Conservation (phyloP, 2,329 filamentous ascomycete genomes). For the Alternaria consortialis region DNA sequence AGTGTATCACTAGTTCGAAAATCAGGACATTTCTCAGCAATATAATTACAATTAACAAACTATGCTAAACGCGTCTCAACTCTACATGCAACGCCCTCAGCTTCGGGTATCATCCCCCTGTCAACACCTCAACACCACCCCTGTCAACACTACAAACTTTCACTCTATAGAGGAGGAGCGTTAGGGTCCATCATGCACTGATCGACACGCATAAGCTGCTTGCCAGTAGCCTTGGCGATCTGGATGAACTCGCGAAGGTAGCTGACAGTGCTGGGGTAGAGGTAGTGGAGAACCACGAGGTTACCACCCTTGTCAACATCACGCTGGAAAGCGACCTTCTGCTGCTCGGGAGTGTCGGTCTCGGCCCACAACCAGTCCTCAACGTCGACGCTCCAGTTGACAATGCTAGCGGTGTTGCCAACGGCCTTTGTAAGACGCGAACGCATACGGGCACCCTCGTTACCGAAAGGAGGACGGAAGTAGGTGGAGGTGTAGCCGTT, state of each 20-base stretch:
- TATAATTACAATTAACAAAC: neutral
- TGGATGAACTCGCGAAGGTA: constrained; percentile 72
- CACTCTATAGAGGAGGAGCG: constrained; percentile 53
- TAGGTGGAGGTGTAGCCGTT: constrained; percentile 57
- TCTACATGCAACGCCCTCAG: neutral
- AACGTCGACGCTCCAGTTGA: constrained; percentile 75
- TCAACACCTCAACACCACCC: neutral
- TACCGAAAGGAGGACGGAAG: constrained; percentile 76
- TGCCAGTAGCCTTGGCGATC: constrained; percentile 69
- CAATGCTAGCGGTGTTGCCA: constrained; percentile 62
- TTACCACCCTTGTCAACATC: constrained; percentile 70
- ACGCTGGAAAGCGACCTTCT: constrained; percentile 70
- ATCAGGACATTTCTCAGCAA: neutral
- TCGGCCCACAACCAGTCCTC: constrained; percentile 76
- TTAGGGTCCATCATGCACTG: constrained; percentile 71
- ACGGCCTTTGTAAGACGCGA: constrained; percentile 64
- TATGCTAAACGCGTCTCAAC: neutral
- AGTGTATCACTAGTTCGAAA: too few species aligned
- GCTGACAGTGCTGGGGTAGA: constrained; percentile 69
- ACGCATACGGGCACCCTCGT: constrained; percentile 71
- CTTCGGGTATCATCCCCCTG: neutral
- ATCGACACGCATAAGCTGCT: constrained; percentile 72
- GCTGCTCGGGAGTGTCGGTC: constrained; percentile 69
- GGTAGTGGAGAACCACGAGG: constrained; percentile 74
- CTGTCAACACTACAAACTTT: neutral